Base-by-base conservation (phyloP, 1,139 yeast species). In the Zhuliangozyma blackwelliae region DNA sequence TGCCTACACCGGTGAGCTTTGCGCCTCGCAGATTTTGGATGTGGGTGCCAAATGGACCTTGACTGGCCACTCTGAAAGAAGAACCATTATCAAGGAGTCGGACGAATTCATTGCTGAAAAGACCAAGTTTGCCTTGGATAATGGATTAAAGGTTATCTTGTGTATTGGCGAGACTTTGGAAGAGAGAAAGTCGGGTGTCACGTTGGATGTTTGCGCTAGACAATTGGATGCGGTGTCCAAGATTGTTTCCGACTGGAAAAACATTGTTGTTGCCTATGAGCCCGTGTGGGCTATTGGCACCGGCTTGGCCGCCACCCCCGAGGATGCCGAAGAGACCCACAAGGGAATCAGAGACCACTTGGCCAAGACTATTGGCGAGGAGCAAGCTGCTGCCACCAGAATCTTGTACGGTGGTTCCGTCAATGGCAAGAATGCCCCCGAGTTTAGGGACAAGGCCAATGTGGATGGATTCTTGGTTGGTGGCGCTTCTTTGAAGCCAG, bases 281-380 rank as follows among this genome's bases (percentile, higher is more conserved):
- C 99, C 99, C 55, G 96, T 92, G 54, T 92, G 98, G 98, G 99
- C 99, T 54, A 92, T 92, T 59, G 99, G 99, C 66, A 90, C 98
- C 54, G 99, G 99, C 60, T 81, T 92, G 61, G 97, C 97, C 59
- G 98, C 98, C 50, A 92, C 98, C 53, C 90, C 98, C 50, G 88
- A 86, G 50, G 97, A 92, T 62, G 97, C 97, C 53, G 96, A 89
- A 75, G 88, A 82, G 52, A 89, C 95, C 60, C 98, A 94, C 76
- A 79, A 79, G 63, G 79, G 76, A 51, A 86, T 94, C 71, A 87
- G 98, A 76, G 78, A 68, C 44, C 90, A 78, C 76, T 77, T 92
- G 65, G 72, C 77, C 51, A 71, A 76, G 59, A 78, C 85, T 67
- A 78, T 92, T 59, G 94, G 95, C 62, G 75, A 67, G 35, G 79